These are phyloP conservation scores for Hericium erinaceus DNA, from an alignment of 768 basidiomycete species.

Conservation along the genomic window DNA sequence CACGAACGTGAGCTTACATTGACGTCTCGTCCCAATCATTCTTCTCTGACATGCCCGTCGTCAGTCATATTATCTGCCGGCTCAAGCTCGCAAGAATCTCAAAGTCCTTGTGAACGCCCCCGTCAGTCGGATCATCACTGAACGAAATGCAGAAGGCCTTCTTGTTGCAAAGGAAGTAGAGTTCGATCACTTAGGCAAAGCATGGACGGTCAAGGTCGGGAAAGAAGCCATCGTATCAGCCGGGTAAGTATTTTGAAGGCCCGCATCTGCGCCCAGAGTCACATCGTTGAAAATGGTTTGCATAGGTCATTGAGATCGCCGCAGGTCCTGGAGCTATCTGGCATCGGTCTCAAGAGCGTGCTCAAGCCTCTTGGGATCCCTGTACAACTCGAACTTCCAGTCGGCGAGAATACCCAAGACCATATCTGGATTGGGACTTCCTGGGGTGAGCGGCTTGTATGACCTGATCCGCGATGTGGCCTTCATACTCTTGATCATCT, in stretches of 20 bases:
- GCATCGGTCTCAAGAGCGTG: conserved; percentile 37
- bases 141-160: background rate
- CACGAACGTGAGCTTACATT: conserved; percentile 22
- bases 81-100: conserved; percentile 20
- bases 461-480: background rate
- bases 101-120: conserved; percentile 19
- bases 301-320: conserved; percentile 31
- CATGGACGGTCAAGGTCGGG: conserved; percentile 23
- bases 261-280: background rate
- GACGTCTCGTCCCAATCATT: conserved; percentile 24
- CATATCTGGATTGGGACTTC: conserved; percentile 24
- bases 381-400: conserved; percentile 31
- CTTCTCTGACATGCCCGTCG: conserved; percentile 22
- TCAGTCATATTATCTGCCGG: background rate
- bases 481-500: background rate
- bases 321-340: conserved; percentile 45
- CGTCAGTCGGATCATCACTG: conserved; percentile 12
- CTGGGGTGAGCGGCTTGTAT: conserved; percentile 16
- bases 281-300: background rate
- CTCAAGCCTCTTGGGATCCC: conserved; percentile 32
- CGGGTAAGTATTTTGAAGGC: conserved; percentile 17
- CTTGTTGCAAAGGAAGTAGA: conserved; percentile 27
- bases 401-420: conserved; percentile 49
- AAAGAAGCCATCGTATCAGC: conserved; percentile 36
- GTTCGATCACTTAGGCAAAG: conserved; percentile 21